Evolutionary conservation across 768 basidiomycete genomes (phyloP).

Genomic region (Trametes cinnabarina): DNA sequence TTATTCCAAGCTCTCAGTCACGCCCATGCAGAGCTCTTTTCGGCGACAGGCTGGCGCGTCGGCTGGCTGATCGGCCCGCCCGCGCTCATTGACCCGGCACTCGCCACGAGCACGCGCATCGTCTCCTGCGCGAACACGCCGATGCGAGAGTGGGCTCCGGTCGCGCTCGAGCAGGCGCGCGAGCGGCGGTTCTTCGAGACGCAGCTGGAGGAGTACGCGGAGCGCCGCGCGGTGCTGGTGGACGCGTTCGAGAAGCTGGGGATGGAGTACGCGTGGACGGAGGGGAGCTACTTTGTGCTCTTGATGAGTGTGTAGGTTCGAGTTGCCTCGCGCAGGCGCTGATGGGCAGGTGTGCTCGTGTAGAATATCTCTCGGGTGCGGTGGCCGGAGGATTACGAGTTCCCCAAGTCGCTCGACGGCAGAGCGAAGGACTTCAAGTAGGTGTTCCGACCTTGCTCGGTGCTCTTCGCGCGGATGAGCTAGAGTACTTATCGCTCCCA

Average conservation of each 20-base stretch:
- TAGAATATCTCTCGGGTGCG: slow-evolving; percentile 76
- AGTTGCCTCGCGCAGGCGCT: neutral
- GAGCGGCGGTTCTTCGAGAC: too few species aligned
- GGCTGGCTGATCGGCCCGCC: slow-evolving; percentile 92
- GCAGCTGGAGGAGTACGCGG: slow-evolving; percentile 77
- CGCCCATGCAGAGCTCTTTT: slow-evolving; percentile 81
- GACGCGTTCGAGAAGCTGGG: slow-evolving; percentile 79
- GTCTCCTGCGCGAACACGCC: slow-evolving; percentile 94
- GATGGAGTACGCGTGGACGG: slow-evolving; percentile 79
- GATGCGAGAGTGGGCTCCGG: slow-evolving; percentile 88
- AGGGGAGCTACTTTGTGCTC: slow-evolving; percentile 90
- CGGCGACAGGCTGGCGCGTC: slow-evolving; percentile 95
- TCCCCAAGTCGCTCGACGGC: slow-evolving; percentile 72
- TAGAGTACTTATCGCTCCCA: neutral
- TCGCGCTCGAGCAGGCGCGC: slow-evolving; percentile 78
- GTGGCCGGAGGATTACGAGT: slow-evolving; percentile 78
- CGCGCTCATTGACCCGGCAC: slow-evolving; percentile 75
- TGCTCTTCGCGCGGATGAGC: too few species aligned
- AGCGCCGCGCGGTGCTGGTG: slow-evolving; percentile 70
- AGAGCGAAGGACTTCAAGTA: slow-evolving; percentile 88
- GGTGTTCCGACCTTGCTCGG: too few species aligned
- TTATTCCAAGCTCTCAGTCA: too few species aligned
- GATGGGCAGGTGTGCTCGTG: neutral
- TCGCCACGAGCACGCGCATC: slow-evolving; percentile 89
- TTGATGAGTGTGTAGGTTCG: too few species aligned